Evolutionary conservation across 441 rosid genomes (phyloP), one percentile per base, ranked within the genome.

Genomic region (California macrophylla): DNA sequence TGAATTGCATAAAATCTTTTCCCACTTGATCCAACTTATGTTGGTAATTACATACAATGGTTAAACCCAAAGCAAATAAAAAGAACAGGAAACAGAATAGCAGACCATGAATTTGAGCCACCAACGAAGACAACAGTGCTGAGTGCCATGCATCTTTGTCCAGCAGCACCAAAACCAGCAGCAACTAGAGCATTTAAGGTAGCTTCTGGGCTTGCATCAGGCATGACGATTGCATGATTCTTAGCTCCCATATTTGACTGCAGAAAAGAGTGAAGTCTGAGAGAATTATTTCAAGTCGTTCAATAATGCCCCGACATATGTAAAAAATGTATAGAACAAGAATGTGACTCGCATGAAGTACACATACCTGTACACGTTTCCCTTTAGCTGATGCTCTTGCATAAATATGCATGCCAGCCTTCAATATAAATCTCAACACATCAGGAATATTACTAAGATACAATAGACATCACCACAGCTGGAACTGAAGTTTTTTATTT

Each of bases 111-210:
- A 66, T 85, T 81, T 47, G 97, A 72, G 66, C 76, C 79, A 66
- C 97, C 97, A 34, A 93, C 97, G 66, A 93, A 93, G 63, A 93
- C 94, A 67, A 90, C 85, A 0, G 91, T 89, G 82, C 98, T 93
- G 18, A 93, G 87, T 18, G 98, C 98, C 98, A 93, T 93, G 82
- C 98, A 93, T 77, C 98, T 88, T 74, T 90, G 98, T 72, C 98
- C 98, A 66, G 98, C 98, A 62, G 98, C 98, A 74, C 98, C 98
- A 86, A 92, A 92, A 26, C 97, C 98, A 74, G 98, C 98, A 74
- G 97, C 97, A 76, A 80, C 85, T 71, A 93, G 75, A 15, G 98
- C 96, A 76, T 86, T 93, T 63, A 93, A 72, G 63, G 98, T 79
- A 69, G 92, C 88, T 75, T 93, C 91, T 18, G 83, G 1, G 66